Base-by-base conservation (phyloP, 2,329 filamentous ascomycete genomes). In the Cladosporium sp. region DNA sequence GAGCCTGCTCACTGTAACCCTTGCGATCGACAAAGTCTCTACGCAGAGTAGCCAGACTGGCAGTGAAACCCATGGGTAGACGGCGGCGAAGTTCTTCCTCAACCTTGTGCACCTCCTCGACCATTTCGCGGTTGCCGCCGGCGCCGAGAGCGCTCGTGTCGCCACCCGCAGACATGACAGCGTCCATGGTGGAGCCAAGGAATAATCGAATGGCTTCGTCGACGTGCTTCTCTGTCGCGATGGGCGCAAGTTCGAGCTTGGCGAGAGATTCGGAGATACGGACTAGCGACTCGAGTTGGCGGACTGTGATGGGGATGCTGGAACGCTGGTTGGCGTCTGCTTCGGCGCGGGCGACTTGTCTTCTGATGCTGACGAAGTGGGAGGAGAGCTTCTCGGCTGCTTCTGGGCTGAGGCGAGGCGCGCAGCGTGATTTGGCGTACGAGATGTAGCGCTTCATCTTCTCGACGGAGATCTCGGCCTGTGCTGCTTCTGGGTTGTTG, bases 401-500 rank as follows among this genome's bases (percentile, higher is more conserved):
- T 79, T 96, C 92, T 21, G 91, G 85, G 30, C 92, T 96, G 30
- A 99, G 88, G 49, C 93, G 90, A 23, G 95, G 95, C 1, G 95
- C 95, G 75, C 94, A 98, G 68, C 93, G 92, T 88, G 92, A 91
- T 80, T 94, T 94, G 85, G 95, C 98, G 80, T 98, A 99, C 72
- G 91, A 96, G 75, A 99, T 91, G 76, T 98, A 99, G 67, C 93
- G 89, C 80, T 93, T 93, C 92, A 99, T 96, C 81, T 96, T 97
- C 61, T 98, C 95, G 1, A 98, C 91, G 0, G 93, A 87, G 58
- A 99, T 93, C 74, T 97, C 94, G 2, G 92, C 90, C 76, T 96
- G 91, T 1, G 88, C 83, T 68, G 91, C 87, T 73, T 97, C 92
- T 43, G 60, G 49, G 72, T 97, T 93, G 72, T 96, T 92, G 0